Conservation (phyloP, 768 basidiomycete species). For the Leccinellum luteum region DNA sequence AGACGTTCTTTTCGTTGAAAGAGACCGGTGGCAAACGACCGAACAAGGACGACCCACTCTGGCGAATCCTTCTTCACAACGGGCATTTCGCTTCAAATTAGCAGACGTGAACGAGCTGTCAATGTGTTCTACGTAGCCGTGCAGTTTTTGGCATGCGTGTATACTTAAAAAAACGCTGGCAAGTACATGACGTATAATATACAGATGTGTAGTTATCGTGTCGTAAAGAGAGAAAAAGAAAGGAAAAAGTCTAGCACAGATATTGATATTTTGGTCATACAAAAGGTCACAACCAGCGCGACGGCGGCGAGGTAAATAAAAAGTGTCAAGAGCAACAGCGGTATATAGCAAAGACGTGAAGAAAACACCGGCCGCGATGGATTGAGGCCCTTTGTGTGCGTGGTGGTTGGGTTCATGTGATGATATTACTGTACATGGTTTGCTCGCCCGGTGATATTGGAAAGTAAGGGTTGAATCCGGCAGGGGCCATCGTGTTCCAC, state of each 20-base stretch:
- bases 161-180: conserved; percentile 7
- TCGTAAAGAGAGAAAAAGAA: conserved; percentile 3
- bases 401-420: conserved; percentile 38
- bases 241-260: conserved; percentile 25
- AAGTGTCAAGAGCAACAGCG: conserved; percentile 13
- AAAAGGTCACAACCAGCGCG: conserved; percentile 32
- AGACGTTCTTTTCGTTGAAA: conserved; percentile 63
- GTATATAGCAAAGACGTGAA: conserved; percentile 4
- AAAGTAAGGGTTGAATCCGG: conserved; percentile 70
- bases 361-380: background rate
- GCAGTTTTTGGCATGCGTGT: conserved; percentile 8
- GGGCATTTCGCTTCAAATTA: conserved; percentile 50
- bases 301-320: conserved; percentile 25
- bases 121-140: conserved; percentile 18
- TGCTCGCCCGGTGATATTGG: conserved; percentile 55
- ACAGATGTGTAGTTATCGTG: conserved; percentile 24
- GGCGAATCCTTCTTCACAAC: conserved; percentile 43
- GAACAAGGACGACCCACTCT: conserved; percentile 38
- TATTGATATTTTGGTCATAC: conserved; percentile 25
- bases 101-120: conserved; percentile 13
- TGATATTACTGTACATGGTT: conserved; percentile 55
- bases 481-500: conserved; percentile 54
- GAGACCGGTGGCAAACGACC: conserved; percentile 60
- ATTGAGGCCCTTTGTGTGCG: background rate
- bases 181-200: conserved; percentile 34